Evolutionary conservation across 1,284 basidiomycete species (phyloP).

Genomic region (Mycena sp.): DNA sequence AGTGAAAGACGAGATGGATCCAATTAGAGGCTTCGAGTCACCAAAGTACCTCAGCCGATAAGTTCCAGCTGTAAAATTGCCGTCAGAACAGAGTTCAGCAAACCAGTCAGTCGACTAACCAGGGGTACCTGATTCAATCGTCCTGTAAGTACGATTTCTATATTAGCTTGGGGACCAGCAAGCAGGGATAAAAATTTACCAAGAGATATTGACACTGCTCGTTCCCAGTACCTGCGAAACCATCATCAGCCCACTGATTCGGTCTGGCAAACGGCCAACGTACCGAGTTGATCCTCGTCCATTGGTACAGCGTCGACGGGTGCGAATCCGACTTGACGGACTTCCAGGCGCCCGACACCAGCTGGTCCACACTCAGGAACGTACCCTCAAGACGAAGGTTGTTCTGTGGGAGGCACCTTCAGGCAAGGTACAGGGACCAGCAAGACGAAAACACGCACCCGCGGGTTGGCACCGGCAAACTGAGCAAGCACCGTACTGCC

Average conservation of each 20-base stretch:
- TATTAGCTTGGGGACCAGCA: too few species aligned
- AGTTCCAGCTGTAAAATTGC: constrained; percentile 57
- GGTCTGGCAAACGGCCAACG: too few species aligned
- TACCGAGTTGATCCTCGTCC: constrained; percentile 63
- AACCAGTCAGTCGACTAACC: constrained; percentile 44
- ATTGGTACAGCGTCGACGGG: constrained; percentile 78
- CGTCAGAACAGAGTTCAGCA: too few species aligned
- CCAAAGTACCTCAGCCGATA: constrained; percentile 81
- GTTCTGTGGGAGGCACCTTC: constrained; percentile 62
- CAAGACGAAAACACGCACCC: constrained; percentile 55
- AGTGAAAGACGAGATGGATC: constrained; percentile 67
- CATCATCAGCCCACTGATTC: too few species aligned
- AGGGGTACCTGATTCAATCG: constrained; percentile 69
- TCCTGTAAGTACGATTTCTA: constrained; percentile 41
- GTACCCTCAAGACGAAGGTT: constrained; percentile 80
- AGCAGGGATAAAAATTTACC: constrained; percentile 31
- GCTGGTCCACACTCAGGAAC: constrained; percentile 75
- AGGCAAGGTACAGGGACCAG: neutral
- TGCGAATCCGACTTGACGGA: constrained; percentile 80
- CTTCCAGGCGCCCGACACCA: constrained; percentile 61
- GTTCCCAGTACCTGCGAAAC: constrained; percentile 55
- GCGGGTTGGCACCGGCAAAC: constrained; percentile 84
- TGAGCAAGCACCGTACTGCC: constrained; percentile 69
- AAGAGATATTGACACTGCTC: constrained; percentile 71
- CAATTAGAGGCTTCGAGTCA: constrained; percentile 71